These are phyloP conservation scores for Colletotrichum tropicale DNA, from an alignment of 2,329 filamentous ascomycete genomes.

Conservation along the genomic window DNA sequence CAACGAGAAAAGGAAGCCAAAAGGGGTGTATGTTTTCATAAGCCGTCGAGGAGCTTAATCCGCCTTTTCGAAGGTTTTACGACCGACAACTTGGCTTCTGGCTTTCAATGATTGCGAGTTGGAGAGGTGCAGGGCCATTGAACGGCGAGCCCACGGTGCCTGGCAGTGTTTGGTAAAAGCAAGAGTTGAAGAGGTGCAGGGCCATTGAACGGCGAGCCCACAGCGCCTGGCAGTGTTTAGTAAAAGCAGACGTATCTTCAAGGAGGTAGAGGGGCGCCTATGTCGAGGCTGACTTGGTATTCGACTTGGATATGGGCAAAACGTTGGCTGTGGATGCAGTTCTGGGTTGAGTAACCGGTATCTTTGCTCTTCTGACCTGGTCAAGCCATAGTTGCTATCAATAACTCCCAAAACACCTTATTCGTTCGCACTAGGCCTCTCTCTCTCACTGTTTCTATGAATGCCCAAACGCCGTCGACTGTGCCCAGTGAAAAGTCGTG, in stretches of 20 bases:
- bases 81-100: not conserved
- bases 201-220: not conserved
- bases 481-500: not conserved
- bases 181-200: no score
- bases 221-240: not conserved
- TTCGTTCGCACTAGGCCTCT: not conserved
- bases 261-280: not conserved
- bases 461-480: conserved; percentile 8
- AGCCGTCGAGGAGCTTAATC: not conserved
- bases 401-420: not conserved
- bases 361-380: not conserved
- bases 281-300: not conserved
- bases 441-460: not conserved
- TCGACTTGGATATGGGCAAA: not conserved
- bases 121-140: not conserved
- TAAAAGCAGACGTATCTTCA: not conserved
- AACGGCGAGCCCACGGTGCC: not conserved
- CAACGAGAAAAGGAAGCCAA: not conserved
- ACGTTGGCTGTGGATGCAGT: not conserved
- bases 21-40: not conserved
- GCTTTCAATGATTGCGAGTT: not conserved
- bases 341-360: not conserved
- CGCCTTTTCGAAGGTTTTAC: not conserved
- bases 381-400: not conserved
- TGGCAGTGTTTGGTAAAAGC: not conserved